Conservation (phyloP, 768 basidiomycete species). For the Lactarius evosmus region DNA sequence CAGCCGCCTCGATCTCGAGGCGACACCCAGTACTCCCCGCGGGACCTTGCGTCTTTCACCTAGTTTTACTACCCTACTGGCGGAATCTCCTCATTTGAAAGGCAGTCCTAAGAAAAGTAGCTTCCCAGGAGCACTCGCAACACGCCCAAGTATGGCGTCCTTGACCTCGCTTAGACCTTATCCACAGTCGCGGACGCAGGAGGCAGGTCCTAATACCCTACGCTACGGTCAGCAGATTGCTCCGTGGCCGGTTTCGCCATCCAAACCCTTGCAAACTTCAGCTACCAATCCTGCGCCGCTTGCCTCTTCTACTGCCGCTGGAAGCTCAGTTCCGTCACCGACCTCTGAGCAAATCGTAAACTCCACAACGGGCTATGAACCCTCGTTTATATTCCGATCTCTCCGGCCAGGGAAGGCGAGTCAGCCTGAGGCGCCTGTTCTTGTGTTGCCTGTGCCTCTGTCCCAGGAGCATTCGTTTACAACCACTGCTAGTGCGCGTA, state of each 20-base stretch:
- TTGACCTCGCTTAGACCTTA: conserved; percentile 52
- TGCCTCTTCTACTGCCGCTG: conserved; percentile 7
- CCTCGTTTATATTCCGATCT: not conserved
- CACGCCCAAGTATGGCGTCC: conserved; percentile 41
- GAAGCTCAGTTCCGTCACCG: not conserved
- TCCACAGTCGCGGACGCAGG: conserved; percentile 35
- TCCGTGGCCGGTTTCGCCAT: conserved; percentile 54
- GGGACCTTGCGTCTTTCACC: conserved; percentile 35
- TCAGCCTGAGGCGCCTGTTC: not conserved
- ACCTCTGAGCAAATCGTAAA: not conserved
- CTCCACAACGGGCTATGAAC: not conserved
- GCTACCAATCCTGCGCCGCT: not conserved
- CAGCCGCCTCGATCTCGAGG: conserved; percentile 76
- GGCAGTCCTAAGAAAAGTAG: conserved; percentile 38
- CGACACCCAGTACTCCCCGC: conserved; percentile 58
- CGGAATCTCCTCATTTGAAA: conserved; percentile 26
- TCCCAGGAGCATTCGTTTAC: not conserved
- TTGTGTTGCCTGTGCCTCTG: not conserved
- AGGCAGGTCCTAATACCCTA: conserved; percentile 14
- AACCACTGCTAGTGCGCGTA: not conserved
- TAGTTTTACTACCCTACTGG: conserved; percentile 29
- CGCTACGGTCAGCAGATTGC: conserved; percentile 54
- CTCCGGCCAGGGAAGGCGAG: conserved; percentile 1
- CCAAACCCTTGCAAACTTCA: conserved; percentile 36
- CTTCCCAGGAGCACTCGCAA: conserved; percentile 32